Evolutionary conservation across 75 land plant species (phyloP).

Genomic region (Cupressus sempervirens): DNA sequence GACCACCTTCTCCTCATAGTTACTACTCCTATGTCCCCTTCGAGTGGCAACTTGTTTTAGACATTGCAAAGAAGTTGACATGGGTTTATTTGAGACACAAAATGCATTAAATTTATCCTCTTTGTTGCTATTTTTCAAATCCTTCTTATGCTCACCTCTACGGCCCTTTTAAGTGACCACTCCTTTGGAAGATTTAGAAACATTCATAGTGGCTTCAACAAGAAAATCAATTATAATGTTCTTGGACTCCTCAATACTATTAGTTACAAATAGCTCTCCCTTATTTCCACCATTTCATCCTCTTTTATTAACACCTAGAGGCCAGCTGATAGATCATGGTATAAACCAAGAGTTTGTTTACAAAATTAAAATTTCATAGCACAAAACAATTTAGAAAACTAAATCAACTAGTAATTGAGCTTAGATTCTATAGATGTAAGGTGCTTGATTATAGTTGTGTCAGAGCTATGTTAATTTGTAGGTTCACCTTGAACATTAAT

Average conservation of each 20-base stretch:
- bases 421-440: no score
- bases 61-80: no score
- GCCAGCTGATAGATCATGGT: no score
- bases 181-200: neutral
- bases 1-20: neutral
- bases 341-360: no score
- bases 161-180: neutral
- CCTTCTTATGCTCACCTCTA: neutral
- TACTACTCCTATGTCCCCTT: neutral
- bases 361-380: no score
- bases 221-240: neutral
- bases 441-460: no score
- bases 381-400: no score
- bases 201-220: neutral
- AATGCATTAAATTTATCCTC: neutral
- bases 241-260: neutral
- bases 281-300: neutral
- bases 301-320: neutral
- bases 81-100: neutral
- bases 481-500: neutral
- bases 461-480: no score
- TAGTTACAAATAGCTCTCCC: neutral
- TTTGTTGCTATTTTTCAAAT: neutral
- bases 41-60: no score
- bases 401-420: no score